phyloP scores from a whole-genome alignment of 2,329 filamentous ascomycete species.

The Ceratocystiopsis minuta region DNA sequence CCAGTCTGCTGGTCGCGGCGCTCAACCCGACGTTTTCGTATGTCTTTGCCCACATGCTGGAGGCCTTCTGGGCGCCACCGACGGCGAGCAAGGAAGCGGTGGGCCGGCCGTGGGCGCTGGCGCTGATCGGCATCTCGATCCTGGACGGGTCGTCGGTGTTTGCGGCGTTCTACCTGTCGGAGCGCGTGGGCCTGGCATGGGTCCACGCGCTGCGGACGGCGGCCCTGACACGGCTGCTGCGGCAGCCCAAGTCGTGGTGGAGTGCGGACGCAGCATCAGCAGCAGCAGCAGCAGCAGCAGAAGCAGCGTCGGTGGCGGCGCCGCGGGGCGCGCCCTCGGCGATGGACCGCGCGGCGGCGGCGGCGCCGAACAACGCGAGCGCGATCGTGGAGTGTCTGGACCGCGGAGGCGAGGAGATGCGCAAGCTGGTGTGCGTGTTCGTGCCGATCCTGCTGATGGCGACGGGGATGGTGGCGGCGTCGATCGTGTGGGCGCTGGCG shows the following conservation, averaged over 20 bases:
- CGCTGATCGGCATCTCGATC: slow-evolving; percentile 49
- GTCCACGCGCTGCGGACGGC: slow-evolving; percentile 50
- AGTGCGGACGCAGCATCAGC: too few relatives aligned
- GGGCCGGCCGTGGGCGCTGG: slow-evolving; percentile 49
- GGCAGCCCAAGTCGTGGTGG: slow-evolving; percentile 67
- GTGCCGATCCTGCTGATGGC: slow-evolving; percentile 51
- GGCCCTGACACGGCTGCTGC: slow-evolving; percentile 51
- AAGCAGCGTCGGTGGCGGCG: not conserved
- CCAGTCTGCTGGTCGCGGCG: slow-evolving; percentile 45
- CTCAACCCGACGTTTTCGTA: slow-evolving; percentile 55
- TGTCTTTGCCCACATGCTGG: slow-evolving; percentile 53
- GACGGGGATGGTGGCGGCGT: slow-evolving; percentile 46
- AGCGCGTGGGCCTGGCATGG: slow-evolving; percentile 58
- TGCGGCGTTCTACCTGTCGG: slow-evolving; percentile 51
- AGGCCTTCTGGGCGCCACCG: slow-evolving; percentile 43
- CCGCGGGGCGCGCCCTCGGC: not conserved
- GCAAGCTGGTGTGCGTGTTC: slow-evolving; percentile 65
- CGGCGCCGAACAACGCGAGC: not conserved
- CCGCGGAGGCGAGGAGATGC: slow-evolving; percentile 71
- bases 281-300: too few relatives aligned
- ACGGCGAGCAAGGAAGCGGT: slow-evolving; percentile 26
- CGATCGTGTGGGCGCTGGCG: slow-evolving; percentile 54
- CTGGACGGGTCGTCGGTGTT: slow-evolving; percentile 49
- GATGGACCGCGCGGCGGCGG: too few relatives aligned
- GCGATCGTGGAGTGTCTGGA: slow-evolving; percentile 57